These are phyloP conservation scores for Peronospora farinosa DNA, from an alignment of 352 stramenopile genomes.

Conservation along the genomic window DNA sequence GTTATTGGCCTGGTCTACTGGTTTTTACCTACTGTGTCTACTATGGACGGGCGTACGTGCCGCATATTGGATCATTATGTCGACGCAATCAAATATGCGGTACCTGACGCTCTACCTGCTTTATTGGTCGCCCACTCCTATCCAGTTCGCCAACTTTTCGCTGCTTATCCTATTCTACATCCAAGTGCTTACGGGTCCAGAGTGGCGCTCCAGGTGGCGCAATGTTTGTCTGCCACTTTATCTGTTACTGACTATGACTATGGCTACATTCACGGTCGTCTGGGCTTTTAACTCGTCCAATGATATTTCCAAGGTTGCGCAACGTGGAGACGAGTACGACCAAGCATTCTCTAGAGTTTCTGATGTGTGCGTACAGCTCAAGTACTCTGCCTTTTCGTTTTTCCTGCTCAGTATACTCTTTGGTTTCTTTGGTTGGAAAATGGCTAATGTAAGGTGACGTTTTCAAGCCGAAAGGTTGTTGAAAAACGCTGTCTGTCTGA, in stretches of 20 bases:
- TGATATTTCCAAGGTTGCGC: conserved; percentile 61
- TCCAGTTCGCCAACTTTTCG: conserved; percentile 87
- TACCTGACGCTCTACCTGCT: conserved; percentile 82
- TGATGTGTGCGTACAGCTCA: conserved; percentile 70
- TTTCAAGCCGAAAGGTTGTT: neutral
- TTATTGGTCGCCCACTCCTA: conserved; percentile 81
- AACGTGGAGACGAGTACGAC: conserved; percentile 74
- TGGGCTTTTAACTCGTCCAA: conserved; percentile 85
- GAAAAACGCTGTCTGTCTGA: neutral
- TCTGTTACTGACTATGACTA: conserved; percentile 70
- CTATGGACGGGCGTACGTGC: conserved; percentile 77
- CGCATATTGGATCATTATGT: conserved; percentile 81
- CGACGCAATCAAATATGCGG: conserved; percentile 61
- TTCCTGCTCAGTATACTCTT: conserved; percentile 76
- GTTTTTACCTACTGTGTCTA: conserved; percentile 74
- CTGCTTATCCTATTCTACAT: conserved; percentile 86
- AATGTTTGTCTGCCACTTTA: conserved; percentile 82
- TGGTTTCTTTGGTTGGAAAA: conserved; percentile 83
- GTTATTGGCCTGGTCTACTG: conserved; percentile 74
- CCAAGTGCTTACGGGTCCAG: conserved; percentile 73
- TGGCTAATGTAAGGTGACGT: conserved; percentile 49
- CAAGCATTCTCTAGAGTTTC: conserved; percentile 77
- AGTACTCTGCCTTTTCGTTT: conserved; percentile 78
- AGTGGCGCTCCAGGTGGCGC: conserved; percentile 67
- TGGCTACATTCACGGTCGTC: conserved; percentile 79